A percentile compares a stretch with the other conserved stretches of the same genome.
phyloP scores from a whole-genome alignment of 805 yeast species.

The Candida maltosa region DNA sequence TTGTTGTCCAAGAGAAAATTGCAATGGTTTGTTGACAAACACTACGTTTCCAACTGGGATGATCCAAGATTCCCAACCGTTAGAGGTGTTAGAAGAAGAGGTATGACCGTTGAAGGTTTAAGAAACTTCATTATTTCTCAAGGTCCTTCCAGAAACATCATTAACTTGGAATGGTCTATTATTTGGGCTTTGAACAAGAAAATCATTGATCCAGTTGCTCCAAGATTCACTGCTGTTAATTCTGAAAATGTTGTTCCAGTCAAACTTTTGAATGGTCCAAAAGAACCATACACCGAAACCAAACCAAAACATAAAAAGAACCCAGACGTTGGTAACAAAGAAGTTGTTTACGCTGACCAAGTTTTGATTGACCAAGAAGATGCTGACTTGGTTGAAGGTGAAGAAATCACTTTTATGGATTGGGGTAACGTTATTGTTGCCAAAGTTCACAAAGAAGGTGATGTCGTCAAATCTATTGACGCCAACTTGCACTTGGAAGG shows the following conservation, averaged over 20 bases:
- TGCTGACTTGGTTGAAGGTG: conserved; percentile 64
- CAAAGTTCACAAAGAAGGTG: conserved; percentile 62
- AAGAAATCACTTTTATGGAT: conserved; percentile 97
- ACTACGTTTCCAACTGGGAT: conserved; percentile 90
- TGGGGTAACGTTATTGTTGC: conserved; percentile 93
- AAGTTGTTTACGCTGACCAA: conserved; percentile 61
- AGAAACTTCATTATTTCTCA: conserved; percentile 90
- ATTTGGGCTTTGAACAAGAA: conserved; percentile 98
- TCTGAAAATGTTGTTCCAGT: conserved; percentile 65
- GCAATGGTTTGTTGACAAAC: conserved; percentile 97
- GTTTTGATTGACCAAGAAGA: conserved; percentile 85
- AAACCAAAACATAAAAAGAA: conserved; percentile 95
- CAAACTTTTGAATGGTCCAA: conserved; percentile 64
- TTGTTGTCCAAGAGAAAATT: conserved; percentile 93
- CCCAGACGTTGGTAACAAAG: conserved; percentile 82
- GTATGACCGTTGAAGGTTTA: conserved; percentile 98
- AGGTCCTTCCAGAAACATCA: conserved; percentile 97
- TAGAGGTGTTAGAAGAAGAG: conserved; percentile 98
- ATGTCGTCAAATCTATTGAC: conserved; percentile 56
- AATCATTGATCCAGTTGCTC: conserved; percentile 94
- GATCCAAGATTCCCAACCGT: conserved; percentile 99
- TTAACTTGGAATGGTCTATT: conserved; percentile 94
- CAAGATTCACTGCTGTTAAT: conserved; percentile 86
- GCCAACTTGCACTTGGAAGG: conserved; percentile 89
- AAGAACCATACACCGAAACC: conserved; percentile 57